A percentile compares a stretch with the other conserved stretches of the same genome.
Conservation (phyloP, 2,329 filamentous ascomycete genomes). For the Gaeumannomyces tritici region DNA sequence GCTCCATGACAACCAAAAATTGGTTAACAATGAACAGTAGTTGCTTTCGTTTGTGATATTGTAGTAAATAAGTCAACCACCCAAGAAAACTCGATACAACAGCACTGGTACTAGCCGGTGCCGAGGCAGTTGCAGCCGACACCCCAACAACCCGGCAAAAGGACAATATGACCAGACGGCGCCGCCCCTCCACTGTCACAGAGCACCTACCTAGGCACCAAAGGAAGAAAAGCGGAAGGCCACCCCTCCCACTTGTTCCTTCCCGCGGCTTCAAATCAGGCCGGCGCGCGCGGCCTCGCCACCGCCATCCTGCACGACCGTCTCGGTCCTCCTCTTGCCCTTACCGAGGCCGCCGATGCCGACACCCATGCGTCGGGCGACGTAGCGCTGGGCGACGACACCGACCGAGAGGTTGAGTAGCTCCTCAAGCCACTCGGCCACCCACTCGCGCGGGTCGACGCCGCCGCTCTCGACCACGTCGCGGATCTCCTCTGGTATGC, state of each 20-base stretch:
- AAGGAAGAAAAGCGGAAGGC: not conserved
- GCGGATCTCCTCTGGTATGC: conserved; percentile 73
- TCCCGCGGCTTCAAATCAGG: conserved; percentile 25
- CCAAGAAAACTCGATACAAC: too few species aligned
- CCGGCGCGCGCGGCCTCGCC: conserved; percentile 53
- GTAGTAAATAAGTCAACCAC: too few species aligned
- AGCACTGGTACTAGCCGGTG: too few species aligned
- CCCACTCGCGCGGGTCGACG: conserved; percentile 93
- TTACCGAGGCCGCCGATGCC: conserved; percentile 63
- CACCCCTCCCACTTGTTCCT: not conserved
- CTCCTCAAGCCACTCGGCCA: conserved; percentile 95
- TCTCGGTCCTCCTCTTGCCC: conserved; percentile 51
- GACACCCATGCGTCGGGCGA: conserved; percentile 90
- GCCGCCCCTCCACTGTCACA: too few species aligned
- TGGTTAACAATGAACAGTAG: too few species aligned
- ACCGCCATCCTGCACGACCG: conserved; percentile 44
- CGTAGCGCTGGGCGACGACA: conserved; percentile 87
- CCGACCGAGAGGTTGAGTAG: conserved; percentile 68
- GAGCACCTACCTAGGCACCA: too few species aligned
- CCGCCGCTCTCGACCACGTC: conserved; percentile 68
- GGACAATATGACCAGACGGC: too few species aligned
- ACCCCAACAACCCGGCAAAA: too few species aligned
- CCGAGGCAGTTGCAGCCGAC: too few species aligned
- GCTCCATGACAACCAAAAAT: too few species aligned
- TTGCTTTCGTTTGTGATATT: too few species aligned